Evolutionary conservation across 2,329 filamentous ascomycete species (phyloP).

Genomic region (Sarocladium strictum): DNA sequence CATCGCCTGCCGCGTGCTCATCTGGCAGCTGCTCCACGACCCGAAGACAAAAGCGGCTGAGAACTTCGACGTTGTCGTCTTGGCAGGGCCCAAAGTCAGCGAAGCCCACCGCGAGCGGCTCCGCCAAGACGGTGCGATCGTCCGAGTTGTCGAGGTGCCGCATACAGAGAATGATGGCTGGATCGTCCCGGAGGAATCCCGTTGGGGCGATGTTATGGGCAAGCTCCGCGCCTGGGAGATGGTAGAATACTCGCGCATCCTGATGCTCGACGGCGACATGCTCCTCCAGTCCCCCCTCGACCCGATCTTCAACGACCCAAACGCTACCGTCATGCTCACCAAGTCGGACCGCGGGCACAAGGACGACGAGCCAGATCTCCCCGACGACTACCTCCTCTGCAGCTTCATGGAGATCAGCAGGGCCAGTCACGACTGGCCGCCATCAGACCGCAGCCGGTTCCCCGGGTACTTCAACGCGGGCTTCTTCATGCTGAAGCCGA

Average conservation of each 20-base stretch:
- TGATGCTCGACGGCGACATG: slow-evolving; percentile 10
- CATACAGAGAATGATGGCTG: slow-evolving; percentile 6
- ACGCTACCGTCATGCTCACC: not conserved
- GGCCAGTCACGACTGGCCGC: slow-evolving; percentile 1
- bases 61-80: slow-evolving; percentile 4
- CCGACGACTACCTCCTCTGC: slow-evolving; percentile 4
- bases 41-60: not conserved
- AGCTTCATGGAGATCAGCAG: not conserved
- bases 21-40: slow-evolving; percentile 10
- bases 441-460: not conserved
- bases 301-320: slow-evolving; percentile 5
- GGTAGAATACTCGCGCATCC: slow-evolving; percentile 7
- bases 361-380: slow-evolving; percentile 9
- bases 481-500: slow-evolving; percentile 10
- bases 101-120: slow-evolving; percentile 1
- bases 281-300: slow-evolving; percentile 4
- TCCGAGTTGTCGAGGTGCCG: not conserved
- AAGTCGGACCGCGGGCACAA: slow-evolving; percentile 1
- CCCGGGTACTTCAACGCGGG: slow-evolving; percentile 7
- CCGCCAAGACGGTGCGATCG: slow-evolving; percentile 7
- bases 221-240: slow-evolving; percentile 11
- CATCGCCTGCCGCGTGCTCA: slow-evolving; percentile 1
- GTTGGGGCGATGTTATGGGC: slow-evolving; percentile 9
- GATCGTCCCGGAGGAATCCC: slow-evolving; percentile 4
- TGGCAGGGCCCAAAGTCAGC: slow-evolving; percentile 2